A percentile compares a stretch with the other conserved stretches of the same genome.
Evolutionary conservation across 768 basidiomycete genomes (phyloP).

Genomic region (Podaxis mareebaensis): DNA sequence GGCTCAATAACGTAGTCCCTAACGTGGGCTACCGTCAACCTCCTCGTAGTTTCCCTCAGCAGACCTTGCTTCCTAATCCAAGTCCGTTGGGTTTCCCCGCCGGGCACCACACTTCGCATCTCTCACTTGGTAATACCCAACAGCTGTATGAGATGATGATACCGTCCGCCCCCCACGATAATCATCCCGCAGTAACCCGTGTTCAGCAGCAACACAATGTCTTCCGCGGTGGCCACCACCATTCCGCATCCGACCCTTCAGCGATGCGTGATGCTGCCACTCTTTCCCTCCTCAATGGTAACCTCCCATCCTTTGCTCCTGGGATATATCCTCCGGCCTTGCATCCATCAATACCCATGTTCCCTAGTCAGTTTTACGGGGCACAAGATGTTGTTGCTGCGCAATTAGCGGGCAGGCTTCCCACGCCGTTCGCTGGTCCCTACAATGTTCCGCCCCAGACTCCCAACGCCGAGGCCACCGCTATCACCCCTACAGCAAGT

Average conservation of each 20-base stretch:
- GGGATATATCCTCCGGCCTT: constrained; percentile 56
- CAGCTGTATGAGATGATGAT: constrained; percentile 83
- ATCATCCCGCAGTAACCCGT: constrained; percentile 67
- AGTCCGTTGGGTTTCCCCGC: constrained; percentile 52
- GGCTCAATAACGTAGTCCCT: constrained; percentile 48
- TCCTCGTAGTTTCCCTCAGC: constrained; percentile 59
- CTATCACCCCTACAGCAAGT: constrained; percentile 43
- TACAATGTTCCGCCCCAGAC: constrained; percentile 39
- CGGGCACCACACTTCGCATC: constrained; percentile 61
- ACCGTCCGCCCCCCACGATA: constrained; percentile 52
- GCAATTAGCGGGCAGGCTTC: constrained; percentile 62
- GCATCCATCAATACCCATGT: constrained; percentile 58
- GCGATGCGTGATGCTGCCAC: constrained; percentile 69
- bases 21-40: constrained; percentile 61
- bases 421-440: constrained; percentile 60
- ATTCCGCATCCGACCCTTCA: constrained; percentile 82
- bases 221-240: constrained; percentile 76
- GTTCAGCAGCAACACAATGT: constrained; percentile 79
- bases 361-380: constrained; percentile 70
- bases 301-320: constrained; percentile 56
- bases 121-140: constrained; percentile 73
- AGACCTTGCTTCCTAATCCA: constrained; percentile 52
- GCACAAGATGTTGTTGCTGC: constrained; percentile 57
- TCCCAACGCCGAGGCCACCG: constrained; percentile 31
- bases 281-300: constrained; percentile 61